Conservation (phyloP, 2,329 filamentous ascomycete genomes). For the Trichoderma sp. region DNA sequence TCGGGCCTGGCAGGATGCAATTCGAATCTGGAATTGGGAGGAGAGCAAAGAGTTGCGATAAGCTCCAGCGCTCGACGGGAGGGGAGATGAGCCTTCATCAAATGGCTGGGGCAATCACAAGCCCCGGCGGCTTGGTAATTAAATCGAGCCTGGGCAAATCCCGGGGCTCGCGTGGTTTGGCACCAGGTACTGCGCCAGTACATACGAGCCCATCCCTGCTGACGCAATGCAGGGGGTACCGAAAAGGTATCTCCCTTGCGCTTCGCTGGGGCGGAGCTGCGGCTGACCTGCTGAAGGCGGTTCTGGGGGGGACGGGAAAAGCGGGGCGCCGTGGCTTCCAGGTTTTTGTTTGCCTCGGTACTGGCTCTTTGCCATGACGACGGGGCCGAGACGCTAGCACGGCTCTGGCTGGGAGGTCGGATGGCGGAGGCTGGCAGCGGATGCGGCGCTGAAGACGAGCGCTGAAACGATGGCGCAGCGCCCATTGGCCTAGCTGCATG, state of each 20-base stretch:
- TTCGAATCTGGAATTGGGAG: neutral
- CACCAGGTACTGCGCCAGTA: constrained; percentile 10
- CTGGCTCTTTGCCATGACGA: constrained; percentile 7
- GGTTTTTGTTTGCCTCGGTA: constrained; percentile 22
- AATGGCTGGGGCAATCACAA: constrained; percentile 22
- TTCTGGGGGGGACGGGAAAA: constrained; percentile 13
- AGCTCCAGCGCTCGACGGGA: constrained; percentile 1
- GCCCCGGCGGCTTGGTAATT: constrained; percentile 22
- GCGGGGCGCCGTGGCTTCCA: constrained; percentile 2
- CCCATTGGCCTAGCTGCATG: neutral
- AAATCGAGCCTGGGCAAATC: constrained; percentile 8
- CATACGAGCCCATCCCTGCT: neutral
- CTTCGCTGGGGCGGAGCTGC: constrained; percentile 16
- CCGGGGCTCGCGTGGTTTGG: constrained; percentile 20
- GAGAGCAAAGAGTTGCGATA: constrained; percentile 11
- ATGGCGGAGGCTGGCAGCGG: constrained; percentile 2
- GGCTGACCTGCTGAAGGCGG: constrained; percentile 10
- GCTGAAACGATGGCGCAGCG: neutral
- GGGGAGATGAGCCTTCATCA: neutral
- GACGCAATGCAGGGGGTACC: constrained; percentile 10
- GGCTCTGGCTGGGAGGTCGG: neutral
- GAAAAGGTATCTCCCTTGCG: constrained; percentile 13
- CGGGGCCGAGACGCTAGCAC: neutral
- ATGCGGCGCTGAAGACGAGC: neutral
- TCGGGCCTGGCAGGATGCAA: neutral